Conservation (phyloP, 164 flowering plant species). For the Nymphaea colorata region DNA sequence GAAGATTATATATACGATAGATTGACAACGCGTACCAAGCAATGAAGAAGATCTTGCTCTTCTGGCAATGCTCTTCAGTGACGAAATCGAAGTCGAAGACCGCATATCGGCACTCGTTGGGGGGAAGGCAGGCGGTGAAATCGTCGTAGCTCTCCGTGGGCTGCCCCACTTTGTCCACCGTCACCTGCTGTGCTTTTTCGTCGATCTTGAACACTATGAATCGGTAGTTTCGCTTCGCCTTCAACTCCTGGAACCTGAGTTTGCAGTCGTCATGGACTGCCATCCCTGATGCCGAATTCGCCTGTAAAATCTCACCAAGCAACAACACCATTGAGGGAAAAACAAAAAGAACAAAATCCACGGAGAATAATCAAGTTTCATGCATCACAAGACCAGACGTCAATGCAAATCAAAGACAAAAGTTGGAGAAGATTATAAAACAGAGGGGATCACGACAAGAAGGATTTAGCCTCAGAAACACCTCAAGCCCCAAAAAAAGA, state of each 20-base stretch:
- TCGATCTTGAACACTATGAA: slow-evolving; percentile 65
- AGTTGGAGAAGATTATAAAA: too few relatives aligned
- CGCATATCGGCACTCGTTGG: slow-evolving; percentile 69
- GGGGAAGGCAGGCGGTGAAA: slow-evolving; percentile 45
- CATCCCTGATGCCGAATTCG: slow-evolving; percentile 81
- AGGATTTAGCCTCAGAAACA: not conserved
- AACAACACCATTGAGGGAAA: not conserved
- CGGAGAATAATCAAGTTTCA: not conserved
- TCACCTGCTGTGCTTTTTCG: slow-evolving; percentile 37
- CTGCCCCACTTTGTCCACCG: slow-evolving; percentile 51
- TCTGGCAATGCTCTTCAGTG: slow-evolving; percentile 75
- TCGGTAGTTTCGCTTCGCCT: slow-evolving; percentile 54
- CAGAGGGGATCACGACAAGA: not conserved
- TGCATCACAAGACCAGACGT: not conserved
- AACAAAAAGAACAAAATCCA: not conserved
- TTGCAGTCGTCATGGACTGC: slow-evolving; percentile 65
- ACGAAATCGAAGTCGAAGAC: slow-evolving; percentile 69
- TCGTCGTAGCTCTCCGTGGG: slow-evolving; percentile 55
- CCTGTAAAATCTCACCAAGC: slow-evolving; percentile 17
- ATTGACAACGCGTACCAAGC: slow-evolving; percentile 39
- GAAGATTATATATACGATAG: too few relatives aligned
- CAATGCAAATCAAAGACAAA: too few relatives aligned
- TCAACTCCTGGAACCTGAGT: slow-evolving; percentile 61
- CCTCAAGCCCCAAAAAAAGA: too few relatives aligned
- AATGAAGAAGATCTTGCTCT: slow-evolving; percentile 83